Percentiles rank a stretch among this genome's conserved stretches.
These are phyloP conservation scores for Saprolegnia diclina DNA, from an alignment of 352 stramenopile species.

Conservation along the genomic window DNA sequence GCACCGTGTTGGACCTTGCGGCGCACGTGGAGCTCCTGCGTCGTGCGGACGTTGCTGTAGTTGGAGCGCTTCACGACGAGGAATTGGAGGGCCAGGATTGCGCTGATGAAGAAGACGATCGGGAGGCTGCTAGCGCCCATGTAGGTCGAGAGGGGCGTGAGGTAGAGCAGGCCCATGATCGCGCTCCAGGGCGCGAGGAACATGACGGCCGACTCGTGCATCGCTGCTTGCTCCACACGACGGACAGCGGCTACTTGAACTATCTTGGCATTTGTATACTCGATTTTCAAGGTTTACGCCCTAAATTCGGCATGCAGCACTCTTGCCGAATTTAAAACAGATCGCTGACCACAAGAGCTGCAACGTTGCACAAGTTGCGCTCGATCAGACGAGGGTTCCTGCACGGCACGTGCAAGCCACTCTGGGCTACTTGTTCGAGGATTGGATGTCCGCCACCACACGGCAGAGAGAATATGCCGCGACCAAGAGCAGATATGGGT, in stretches of 20 bases:
- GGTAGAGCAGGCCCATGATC: conserved; percentile 26
- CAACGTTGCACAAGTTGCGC: too few relatives aligned
- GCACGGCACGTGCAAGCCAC: too few relatives aligned
- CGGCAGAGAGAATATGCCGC: too few relatives aligned
- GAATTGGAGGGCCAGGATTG: conserved; percentile 19
- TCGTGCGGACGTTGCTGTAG: conserved; percentile 21
- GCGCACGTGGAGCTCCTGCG: conserved; percentile 20
- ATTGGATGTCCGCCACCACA: too few relatives aligned
- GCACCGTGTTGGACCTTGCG: conserved; percentile 26
- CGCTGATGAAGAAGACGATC: conserved; percentile 10
- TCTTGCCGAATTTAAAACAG: too few relatives aligned
- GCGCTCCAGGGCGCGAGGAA: conserved; percentile 5
- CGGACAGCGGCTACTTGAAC: neutral
- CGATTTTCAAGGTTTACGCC: too few relatives aligned
- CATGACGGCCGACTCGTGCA: conserved; percentile 12
- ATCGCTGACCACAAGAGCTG: too few relatives aligned
- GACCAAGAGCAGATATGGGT: neutral
- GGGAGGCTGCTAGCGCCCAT: conserved; percentile 1
- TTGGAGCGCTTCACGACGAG: conserved; percentile 16
- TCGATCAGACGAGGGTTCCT: too few relatives aligned
- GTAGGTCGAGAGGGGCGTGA: conserved; percentile 12
- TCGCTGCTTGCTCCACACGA: neutral
- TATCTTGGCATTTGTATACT: neutral
- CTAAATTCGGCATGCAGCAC: too few relatives aligned
- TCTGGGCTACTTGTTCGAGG: too few relatives aligned